phyloP scores from a whole-genome alignment of 306 rosid species.

The Cicer judaicum region DNA sequence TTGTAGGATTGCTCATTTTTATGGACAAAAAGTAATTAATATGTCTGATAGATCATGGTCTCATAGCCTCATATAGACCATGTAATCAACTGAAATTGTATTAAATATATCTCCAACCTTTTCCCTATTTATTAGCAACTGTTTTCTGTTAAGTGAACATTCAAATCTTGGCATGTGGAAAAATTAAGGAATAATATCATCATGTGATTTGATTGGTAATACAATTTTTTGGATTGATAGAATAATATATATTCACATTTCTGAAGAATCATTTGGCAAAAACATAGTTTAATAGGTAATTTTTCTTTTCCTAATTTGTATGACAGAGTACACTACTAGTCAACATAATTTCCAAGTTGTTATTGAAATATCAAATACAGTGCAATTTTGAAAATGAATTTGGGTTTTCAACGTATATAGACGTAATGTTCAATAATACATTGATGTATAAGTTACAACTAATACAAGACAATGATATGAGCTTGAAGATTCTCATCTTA shows the following conservation, averaged over 20 bases:
- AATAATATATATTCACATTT: constrained; percentile 18
- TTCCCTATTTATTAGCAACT: constrained; percentile 33
- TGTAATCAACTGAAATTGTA: constrained; percentile 28
- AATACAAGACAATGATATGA: constrained; percentile 15
- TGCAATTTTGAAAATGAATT: constrained; percentile 5
- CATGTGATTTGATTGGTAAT: constrained; percentile 42
- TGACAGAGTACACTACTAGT: constrained; percentile 13
- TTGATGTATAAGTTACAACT: constrained; percentile 24
- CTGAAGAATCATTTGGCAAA: constrained; percentile 29
- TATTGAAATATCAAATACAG: constrained; percentile 5
- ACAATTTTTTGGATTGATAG: constrained; percentile 15
- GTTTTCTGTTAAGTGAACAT: constrained; percentile 22
- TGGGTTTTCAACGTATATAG: not conserved
- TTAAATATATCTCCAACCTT: constrained; percentile 23
- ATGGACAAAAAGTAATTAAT: constrained; percentile 24
- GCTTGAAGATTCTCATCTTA: constrained; percentile 27
- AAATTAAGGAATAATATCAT: constrained; percentile 38
- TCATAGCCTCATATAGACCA: not conserved
- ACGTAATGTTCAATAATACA: constrained; percentile 17
- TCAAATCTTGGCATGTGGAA: constrained; percentile 46
- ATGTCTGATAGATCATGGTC: constrained; percentile 35
- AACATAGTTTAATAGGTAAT: not conserved
- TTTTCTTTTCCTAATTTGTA: not conserved
- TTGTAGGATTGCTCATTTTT: constrained; percentile 6
- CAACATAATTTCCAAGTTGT: not conserved